These are phyloP conservation scores for Dryas drummondii DNA, from an alignment of 306 rosid species.

Conservation along the genomic window DNA sequence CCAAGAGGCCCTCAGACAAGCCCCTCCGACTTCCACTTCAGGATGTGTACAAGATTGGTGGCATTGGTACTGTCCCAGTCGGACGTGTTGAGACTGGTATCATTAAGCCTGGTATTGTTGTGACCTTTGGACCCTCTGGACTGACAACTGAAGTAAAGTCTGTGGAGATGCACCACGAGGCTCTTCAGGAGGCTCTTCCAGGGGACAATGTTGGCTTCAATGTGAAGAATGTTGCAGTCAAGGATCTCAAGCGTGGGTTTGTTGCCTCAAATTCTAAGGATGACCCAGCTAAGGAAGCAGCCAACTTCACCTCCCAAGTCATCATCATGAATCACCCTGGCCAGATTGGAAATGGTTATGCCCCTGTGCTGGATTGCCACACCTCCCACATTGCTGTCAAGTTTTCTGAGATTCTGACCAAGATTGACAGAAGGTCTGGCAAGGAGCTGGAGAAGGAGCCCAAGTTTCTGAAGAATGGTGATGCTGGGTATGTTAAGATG, in stretches of 20 bases:
- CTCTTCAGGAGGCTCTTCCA: slow-evolving; percentile 74
- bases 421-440: slow-evolving; percentile 91
- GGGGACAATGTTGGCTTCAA: slow-evolving; percentile 94
- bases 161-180: slow-evolving; percentile 91
- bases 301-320: slow-evolving; percentile 79
- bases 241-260: slow-evolving; percentile 93
- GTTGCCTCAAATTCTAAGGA: slow-evolving; percentile 95
- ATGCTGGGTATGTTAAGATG: slow-evolving; percentile 86
- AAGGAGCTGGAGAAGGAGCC: slow-evolving; percentile 92
- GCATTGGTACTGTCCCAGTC: slow-evolving; percentile 92
- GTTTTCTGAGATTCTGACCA: slow-evolving; percentile 68
- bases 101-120: slow-evolving; percentile 71
- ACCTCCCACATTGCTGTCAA: slow-evolving; percentile 89
- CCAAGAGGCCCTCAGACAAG: slow-evolving; percentile 89
- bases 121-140: slow-evolving; percentile 74
- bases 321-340: slow-evolving; percentile 97
- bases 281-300: slow-evolving; percentile 93
- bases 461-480: slow-evolving; percentile 86
- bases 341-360: slow-evolving; percentile 86
- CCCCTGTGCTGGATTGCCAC: slow-evolving; percentile 91
- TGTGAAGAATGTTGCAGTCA: slow-evolving; percentile 88
- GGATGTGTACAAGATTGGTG: slow-evolving; percentile 98
- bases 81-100: slow-evolving; percentile 91
- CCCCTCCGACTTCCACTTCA: slow-evolving; percentile 89
- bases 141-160: slow-evolving; percentile 82